Base-by-base conservation (phyloP, 2,329 filamentous ascomycete species). In the Lojkania enalia region DNA sequence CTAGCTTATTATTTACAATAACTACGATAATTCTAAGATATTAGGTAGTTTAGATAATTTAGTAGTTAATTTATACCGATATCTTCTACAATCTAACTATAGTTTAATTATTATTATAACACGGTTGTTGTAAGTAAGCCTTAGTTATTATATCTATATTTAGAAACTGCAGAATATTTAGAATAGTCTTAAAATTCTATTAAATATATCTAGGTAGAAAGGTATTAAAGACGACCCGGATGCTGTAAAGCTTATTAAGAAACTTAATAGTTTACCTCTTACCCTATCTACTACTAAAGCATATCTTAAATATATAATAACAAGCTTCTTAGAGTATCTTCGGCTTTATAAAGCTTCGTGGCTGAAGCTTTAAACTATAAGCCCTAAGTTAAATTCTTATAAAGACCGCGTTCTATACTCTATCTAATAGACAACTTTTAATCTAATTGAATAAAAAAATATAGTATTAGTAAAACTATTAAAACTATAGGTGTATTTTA, bases 1-100 rank as follows among this genome's bases (percentile, higher is more conserved):
- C 2, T 77, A 68, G 72, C 60, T 76, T 5, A 13, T 74, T 2
- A 46, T 74, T 11, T 75, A 62, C 37, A 67, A 74, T 40, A 74
- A 76, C 38, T 72, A 72, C 40, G 67, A 76, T 45, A 66, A 72
- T 30, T 71, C 69, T 3, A 63, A 61, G 32, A 35, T 66, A n/a
- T 21, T 48, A 21, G 39, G 39, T 20, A 36, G 40, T 33, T 32
- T 33, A 3, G 42, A 57, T 43, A 15, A 15, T 13, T 39, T 40
- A 37, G 51, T 35, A 37, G 54, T 69, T 14, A 60, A 73, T 51
- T 65, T 74, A 20, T 52, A 53, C 21, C 46, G 23, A 31, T 54
- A 48, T 40, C 37, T 54, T 15, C 48, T 44, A 30, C 42, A 42
- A 39, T 39, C 27, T 25, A 20, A 51, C 45, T 39, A 54, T 2